Evolutionary conservation across 108 stramenopile genomes (phyloP), one percentile per base, ranked within the genome.

Genomic region (Conticribra weissflogii): DNA sequence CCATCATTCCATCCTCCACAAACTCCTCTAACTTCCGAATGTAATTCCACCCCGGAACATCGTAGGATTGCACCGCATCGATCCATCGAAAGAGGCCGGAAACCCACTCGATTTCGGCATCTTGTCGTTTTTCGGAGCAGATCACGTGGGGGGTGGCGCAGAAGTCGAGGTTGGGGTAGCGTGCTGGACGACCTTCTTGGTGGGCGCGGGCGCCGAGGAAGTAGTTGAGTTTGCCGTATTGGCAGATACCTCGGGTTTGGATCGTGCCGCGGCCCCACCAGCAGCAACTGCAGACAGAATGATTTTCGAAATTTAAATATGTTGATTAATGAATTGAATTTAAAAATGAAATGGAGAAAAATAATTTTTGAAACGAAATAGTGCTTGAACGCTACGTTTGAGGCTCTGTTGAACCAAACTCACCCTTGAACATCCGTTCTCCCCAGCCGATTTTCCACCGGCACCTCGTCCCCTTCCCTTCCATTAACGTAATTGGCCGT

Each of bases 141-240:
- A 68, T 59, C 16, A 17, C 5, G 19, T 68, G 47, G 1, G 68
- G 68, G 17, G 47, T 19, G 27, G 45, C 15, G 33, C 68, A 68
- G 49, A 68, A 68, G 22, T 68, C 56, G 3, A 68, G 57, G 19
- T 31, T 23, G 9, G 68, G 68, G 17, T 57, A 58, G 47, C 55
- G 28, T 48, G 58, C 59, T 24, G 48, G 48, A 1, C 68, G 48
- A 0, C 59, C 59, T 21, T 68, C 68, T 30, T 58, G 45, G 23
- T 29, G 7, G 21, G 68, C 68, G 5, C 56, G 28, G 14, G 56
- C 59, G 0, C 68, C 68, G 4, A 68, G 18, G 55, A 58, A 68
- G 54, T 68, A 68, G 29, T 68, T 68, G 17, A 68, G 33, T 51
- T 68, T 68, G 2, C 68, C 68, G 23, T 59, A 68, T 31, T 68